These are phyloP conservation scores for Monosporascus sp. DNA, from an alignment of 2,329 filamentous ascomycete genomes.

Conservation along the genomic window DNA sequence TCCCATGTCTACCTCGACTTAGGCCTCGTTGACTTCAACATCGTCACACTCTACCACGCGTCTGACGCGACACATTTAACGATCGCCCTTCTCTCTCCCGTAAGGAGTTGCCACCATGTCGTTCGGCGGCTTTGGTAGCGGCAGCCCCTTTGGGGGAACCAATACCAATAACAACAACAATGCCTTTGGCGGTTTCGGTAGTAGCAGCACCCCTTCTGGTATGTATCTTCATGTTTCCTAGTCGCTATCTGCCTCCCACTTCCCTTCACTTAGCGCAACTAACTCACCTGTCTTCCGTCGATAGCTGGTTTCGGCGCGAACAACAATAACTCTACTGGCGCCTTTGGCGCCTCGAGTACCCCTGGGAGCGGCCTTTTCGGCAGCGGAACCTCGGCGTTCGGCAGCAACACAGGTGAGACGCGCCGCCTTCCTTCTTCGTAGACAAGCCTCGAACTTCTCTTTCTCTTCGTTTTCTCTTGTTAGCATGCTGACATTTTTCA, in stretches of 20 bases:
- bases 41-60: constrained; percentile 18
- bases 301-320: constrained; percentile 28
- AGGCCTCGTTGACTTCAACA: neutral
- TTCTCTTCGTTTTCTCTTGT: neutral
- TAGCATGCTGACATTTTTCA: constrained; percentile 12
- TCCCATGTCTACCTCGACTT: constrained; percentile 26
- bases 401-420: constrained; percentile 32
- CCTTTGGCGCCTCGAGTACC: constrained; percentile 25
- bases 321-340: constrained; percentile 26
- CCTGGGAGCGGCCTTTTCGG: constrained; percentile 36
- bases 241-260: constrained; percentile 5
- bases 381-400: constrained; percentile 25
- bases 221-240: constrained; percentile 31
- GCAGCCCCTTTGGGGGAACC: constrained; percentile 46
- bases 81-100: constrained; percentile 8
- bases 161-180: constrained; percentile 44
- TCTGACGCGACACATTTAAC: constrained; percentile 23
- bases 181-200: constrained; percentile 56
- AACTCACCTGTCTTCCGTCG: constrained; percentile 10
- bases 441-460: neutral
- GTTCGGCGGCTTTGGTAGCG: constrained; percentile 49
- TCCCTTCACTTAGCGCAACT: constrained; percentile 25
- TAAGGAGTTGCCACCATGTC: constrained; percentile 41
- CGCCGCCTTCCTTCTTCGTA: constrained; percentile 7
- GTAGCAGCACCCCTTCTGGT: constrained; percentile 45